Conservation (phyloP, 2,329 filamentous ascomycete genomes). For the Colletotrichum sp. region DNA sequence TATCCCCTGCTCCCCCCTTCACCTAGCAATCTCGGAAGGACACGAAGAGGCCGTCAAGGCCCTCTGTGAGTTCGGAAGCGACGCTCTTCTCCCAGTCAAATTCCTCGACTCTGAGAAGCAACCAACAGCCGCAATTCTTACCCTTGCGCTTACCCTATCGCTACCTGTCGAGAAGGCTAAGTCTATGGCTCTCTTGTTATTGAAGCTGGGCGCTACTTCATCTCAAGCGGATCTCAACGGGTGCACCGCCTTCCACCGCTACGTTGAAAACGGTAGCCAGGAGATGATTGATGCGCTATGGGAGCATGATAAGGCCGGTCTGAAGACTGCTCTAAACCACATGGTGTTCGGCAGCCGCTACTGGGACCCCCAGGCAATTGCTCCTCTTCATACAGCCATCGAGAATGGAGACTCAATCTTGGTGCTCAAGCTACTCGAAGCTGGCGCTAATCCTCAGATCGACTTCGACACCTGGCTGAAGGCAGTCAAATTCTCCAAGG, state of each 20-base stretch:
- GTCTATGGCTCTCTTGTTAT: constrained; percentile 67
- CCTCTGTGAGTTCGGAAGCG: constrained; percentile 78
- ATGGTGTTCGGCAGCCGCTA: constrained; percentile 47
- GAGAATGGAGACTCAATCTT: constrained; percentile 54
- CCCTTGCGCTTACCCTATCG: constrained; percentile 69
- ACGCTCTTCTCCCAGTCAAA: constrained; percentile 78
- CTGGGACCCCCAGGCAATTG: constrained; percentile 41
- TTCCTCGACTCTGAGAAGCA: constrained; percentile 54
- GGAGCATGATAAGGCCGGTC: constrained; percentile 63
- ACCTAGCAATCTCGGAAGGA: constrained; percentile 78
- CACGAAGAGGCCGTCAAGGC: constrained; percentile 72
- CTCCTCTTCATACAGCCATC: constrained; percentile 66
- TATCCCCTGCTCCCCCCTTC: constrained; percentile 73
- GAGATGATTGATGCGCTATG: constrained; percentile 55
- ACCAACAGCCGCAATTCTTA: constrained; percentile 68
- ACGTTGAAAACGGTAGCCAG: constrained; percentile 55
- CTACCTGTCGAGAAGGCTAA: constrained; percentile 68
- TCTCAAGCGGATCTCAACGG: constrained; percentile 73
- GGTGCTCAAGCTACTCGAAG: constrained; percentile 65
- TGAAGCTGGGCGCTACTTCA: constrained; percentile 74
- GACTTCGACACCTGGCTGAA: constrained; percentile 71
- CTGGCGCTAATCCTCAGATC: constrained; percentile 65
- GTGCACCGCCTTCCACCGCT: constrained; percentile 70
- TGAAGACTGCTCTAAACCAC: constrained; percentile 71
- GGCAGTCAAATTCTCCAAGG: constrained; percentile 51